A percentile compares a stretch with the other conserved stretches of the same genome.
Conservation (phyloP, 805 yeast species). For the Candida wancherniae region DNA sequence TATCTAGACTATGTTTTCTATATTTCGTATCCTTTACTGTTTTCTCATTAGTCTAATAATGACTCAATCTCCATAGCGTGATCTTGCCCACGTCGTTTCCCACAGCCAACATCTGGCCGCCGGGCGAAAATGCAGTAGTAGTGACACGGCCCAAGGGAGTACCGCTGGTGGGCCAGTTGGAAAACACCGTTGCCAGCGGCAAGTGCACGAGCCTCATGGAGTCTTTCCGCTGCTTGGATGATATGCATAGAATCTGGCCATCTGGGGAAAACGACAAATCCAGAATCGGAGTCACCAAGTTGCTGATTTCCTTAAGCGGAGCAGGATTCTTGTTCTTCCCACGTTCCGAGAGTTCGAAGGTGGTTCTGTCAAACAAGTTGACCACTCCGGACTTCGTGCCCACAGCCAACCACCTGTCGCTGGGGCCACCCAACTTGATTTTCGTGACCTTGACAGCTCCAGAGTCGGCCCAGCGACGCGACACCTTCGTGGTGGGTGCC, state of each 20-base stretch:
- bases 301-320: conserved; percentile 67
- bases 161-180: conserved; percentile 96
- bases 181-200: conserved; percentile 79
- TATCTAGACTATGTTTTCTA: not conserved
- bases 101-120: conserved; percentile 75
- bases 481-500: conserved; percentile 23
- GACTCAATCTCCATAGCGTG: conserved; percentile 83
- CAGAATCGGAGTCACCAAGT: conserved; percentile 76
- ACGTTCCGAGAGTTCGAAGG: conserved; percentile 7
- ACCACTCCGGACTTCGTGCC: conserved; percentile 90
- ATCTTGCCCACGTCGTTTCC: conserved; percentile 91
- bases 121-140: conserved; percentile 70
- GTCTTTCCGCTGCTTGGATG: conserved; percentile 81
- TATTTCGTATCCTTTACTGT: no score
- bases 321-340: conserved; percentile 22
- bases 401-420: conserved; percentile 78
- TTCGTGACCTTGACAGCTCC: conserved; percentile 82
- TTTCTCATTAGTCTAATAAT: conserved; percentile 54
- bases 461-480: conserved; percentile 76
- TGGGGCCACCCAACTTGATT: conserved; percentile 64
- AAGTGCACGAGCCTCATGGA: conserved; percentile 82
- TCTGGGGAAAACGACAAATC: conserved; percentile 71
- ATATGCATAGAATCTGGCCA: conserved; percentile 83
- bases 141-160: conserved; percentile 97
- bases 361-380: conserved; percentile 65